Percentiles rank a stretch among this genome's conserved stretches.
phyloP scores from a whole-genome alignment of 805 yeast genomes.

The Suhomyces sp. region DNA sequence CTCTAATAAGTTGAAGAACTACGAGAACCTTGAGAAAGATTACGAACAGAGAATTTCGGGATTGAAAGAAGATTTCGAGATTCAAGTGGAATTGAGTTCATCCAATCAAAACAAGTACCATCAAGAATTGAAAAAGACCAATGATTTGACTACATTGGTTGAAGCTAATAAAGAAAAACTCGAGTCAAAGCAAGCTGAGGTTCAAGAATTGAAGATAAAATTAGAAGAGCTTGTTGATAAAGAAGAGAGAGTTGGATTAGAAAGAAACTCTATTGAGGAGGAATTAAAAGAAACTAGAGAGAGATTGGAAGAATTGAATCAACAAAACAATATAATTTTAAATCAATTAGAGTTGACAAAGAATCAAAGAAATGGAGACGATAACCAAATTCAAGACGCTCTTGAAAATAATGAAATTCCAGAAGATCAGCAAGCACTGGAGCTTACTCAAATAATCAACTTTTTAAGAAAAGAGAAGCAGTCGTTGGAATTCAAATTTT shows the following conservation, averaged over 20 bases:
- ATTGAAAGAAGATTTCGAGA: constrained; percentile 28
- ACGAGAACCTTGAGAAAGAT: constrained; percentile 32
- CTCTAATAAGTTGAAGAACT: constrained; percentile 31
- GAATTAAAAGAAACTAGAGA: constrained; percentile 42
- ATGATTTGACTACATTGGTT: constrained; percentile 44
- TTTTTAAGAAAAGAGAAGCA: constrained; percentile 77
- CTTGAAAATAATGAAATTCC: constrained; percentile 7
- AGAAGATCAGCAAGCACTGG: constrained; percentile 13
- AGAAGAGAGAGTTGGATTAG: constrained; percentile 21
- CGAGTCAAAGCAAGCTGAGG: constrained; percentile 5
- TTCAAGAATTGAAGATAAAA: constrained; percentile 8
- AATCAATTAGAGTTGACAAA: constrained; percentile 59
- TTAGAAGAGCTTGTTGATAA: constrained; percentile 9
- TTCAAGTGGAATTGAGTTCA: constrained; percentile 47
- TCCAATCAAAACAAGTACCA: constrained; percentile 57
- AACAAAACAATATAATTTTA: constrained; percentile 67
- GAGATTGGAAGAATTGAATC: constrained; percentile 54
- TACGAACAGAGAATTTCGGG: constrained; percentile 30
- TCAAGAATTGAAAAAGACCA: constrained; percentile 53
- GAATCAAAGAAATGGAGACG: constrained; percentile 12
- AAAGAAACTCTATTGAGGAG: constrained; percentile 23
- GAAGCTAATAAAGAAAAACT: constrained; percentile 15
- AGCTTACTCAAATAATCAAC: constrained; percentile 50
- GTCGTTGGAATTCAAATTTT: constrained; percentile 54
- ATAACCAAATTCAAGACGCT: no score